Conservation (phyloP, 2,329 filamentous ascomycete genomes). For the Neoarthrinium moseri region DNA sequence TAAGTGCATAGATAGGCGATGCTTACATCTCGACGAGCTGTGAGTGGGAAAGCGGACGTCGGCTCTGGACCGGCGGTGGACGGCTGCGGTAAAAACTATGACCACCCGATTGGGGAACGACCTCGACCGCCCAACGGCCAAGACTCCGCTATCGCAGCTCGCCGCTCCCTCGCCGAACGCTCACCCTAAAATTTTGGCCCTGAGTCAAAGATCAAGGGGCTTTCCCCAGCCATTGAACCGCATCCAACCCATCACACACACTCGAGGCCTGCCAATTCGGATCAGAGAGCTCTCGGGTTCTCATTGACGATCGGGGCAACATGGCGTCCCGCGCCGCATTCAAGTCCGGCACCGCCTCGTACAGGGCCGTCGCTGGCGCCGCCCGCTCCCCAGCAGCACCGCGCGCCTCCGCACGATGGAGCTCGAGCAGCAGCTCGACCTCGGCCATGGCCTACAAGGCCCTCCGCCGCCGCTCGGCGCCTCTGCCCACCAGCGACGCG, state of each 20-base stretch:
- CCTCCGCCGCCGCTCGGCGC: conserved; percentile 83
- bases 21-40: too few species aligned
- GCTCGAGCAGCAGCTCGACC: conserved; percentile 69
- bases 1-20: too few species aligned
- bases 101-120: too few species aligned
- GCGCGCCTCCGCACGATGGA: conserved; percentile 24
- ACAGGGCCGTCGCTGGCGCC: conserved; percentile 19
- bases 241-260: conserved; percentile 10
- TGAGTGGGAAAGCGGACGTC: too few species aligned
- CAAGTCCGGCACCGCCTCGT: conserved; percentile 18
- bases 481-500: conserved; percentile 75
- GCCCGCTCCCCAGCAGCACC: conserved; percentile 14
- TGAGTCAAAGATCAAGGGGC: conserved; percentile 19
- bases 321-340: conserved; percentile 29
- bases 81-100: too few species aligned
- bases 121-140: too few species aligned
- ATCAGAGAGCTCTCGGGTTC: conserved; percentile 23
- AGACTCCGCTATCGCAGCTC: conserved; percentile 10
- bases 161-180: background rate
- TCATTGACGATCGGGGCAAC: conserved; percentile 21
- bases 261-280: conserved; percentile 23
- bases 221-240: conserved; percentile 21
- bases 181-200: conserved; percentile 9
- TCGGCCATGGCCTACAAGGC: conserved; percentile 97
- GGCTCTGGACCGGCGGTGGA: too few species aligned